These are phyloP conservation scores for Fusarium liriodendri DNA, from an alignment of 2,329 filamentous ascomycete genomes.

Conservation along the genomic window DNA sequence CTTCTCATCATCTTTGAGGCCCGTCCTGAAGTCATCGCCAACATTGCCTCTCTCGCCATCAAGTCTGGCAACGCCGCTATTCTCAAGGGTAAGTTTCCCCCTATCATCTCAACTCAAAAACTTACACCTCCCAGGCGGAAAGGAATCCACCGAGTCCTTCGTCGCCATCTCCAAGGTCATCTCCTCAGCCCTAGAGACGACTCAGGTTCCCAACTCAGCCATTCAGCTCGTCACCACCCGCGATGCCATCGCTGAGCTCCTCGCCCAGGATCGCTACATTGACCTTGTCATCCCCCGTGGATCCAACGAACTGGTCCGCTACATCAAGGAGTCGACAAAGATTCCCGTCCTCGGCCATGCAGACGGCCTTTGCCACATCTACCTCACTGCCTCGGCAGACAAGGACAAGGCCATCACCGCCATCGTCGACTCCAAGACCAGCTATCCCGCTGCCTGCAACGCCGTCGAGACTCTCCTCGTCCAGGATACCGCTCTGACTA, in stretches of 20 bases:
- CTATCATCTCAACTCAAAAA: no score
- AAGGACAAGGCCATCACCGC: slow-evolving; percentile 77
- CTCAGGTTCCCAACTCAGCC: slow-evolving; percentile 83
- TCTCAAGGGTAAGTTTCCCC: slow-evolving; percentile 79
- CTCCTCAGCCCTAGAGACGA: slow-evolving; percentile 77
- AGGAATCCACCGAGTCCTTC: slow-evolving; percentile 96
- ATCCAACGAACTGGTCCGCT: slow-evolving; percentile 88
- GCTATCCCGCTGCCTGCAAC: slow-evolving; percentile 97
- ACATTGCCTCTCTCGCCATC: slow-evolving; percentile 94
- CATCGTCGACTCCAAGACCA: slow-evolving; percentile 90
- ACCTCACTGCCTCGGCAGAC: slow-evolving; percentile 84
- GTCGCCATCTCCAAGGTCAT: slow-evolving; percentile 89
- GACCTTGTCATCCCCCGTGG: slow-evolving; percentile 96
- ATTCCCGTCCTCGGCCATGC: slow-evolving; percentile 97
- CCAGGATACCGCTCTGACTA: slow-evolving; percentile 75
- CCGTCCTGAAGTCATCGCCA: slow-evolving; percentile 96
- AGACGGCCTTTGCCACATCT: slow-evolving; percentile 90
- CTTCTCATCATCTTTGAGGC: slow-evolving; percentile 98
- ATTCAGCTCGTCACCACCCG: slow-evolving; percentile 95
- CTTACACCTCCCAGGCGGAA: slow-evolving; percentile 71
- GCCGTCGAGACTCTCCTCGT: slow-evolving; percentile 92
- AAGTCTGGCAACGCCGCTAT: slow-evolving; percentile 98
- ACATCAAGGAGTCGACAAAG: slow-evolving; percentile 89
- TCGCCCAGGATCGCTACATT: slow-evolving; percentile 86
- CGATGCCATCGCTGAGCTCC: slow-evolving; percentile 88